Conservation (phyloP, 192 early-diverging fungal species). For the Backusella tuberculispora region DNA sequence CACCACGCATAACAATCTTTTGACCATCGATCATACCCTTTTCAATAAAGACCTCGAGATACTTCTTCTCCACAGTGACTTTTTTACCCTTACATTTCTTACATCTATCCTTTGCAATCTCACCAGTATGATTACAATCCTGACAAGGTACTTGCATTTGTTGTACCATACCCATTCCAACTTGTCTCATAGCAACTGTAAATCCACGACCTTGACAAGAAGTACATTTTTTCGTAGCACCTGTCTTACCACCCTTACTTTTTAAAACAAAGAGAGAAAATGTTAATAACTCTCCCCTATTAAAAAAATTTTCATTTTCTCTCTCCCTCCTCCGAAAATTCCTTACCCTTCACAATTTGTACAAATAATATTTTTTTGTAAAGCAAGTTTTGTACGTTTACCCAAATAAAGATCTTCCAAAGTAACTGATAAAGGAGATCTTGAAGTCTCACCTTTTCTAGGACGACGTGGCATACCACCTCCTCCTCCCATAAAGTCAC, state of each 20-base stretch:
- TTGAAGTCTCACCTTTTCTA: constrained; percentile 59
- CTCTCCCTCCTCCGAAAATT: neutral
- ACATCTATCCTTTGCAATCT: constrained; percentile 85
- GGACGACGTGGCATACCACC: constrained; percentile 45
- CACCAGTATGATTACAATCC: constrained; percentile 84
- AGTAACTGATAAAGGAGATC: constrained; percentile 77
- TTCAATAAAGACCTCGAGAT: constrained; percentile 90
- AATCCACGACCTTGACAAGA: constrained; percentile 83
- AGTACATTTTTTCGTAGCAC: constrained; percentile 71
- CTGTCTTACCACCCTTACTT: constrained; percentile 86
- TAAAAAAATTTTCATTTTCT: too few relatives aligned
- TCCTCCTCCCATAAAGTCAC: constrained; percentile 34
- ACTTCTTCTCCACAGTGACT: constrained; percentile 84
- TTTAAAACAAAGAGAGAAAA: too few relatives aligned
- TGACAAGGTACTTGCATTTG: constrained; percentile 85
- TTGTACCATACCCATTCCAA: constrained; percentile 91
- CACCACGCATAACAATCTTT: constrained; percentile 87
- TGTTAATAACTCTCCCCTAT: too few relatives aligned
- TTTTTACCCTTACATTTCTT: constrained; percentile 93
- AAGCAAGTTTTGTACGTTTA: constrained; percentile 76
- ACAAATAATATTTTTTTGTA: constrained; percentile 81
- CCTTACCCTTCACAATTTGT: constrained; percentile 62
- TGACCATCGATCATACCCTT: constrained; percentile 94
- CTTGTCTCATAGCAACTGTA: constrained; percentile 77
- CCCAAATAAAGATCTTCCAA: constrained; percentile 96